Conservation (phyloP, 345 rosid genomes). For the Ceriops zippeliana region DNA sequence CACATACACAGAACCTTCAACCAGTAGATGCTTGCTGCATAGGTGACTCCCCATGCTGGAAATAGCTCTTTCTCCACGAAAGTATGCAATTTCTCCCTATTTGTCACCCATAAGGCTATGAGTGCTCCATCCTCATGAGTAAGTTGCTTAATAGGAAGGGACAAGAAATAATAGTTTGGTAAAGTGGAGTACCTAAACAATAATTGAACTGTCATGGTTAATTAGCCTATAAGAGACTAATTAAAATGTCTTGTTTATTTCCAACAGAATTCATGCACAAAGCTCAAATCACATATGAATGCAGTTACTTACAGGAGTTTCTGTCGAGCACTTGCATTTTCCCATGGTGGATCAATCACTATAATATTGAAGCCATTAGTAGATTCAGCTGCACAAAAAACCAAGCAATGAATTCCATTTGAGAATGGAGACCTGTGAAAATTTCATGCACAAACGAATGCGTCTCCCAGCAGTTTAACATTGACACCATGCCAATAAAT, state of each 20-base stretch:
- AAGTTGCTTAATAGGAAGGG: slow-evolving; percentile 75
- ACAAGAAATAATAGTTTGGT: slow-evolving; percentile 74
- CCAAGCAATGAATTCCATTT: slow-evolving; percentile 7
- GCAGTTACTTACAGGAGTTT: slow-evolving; percentile 48
- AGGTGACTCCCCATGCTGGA: slow-evolving; percentile 70
- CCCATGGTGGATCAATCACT: slow-evolving; percentile 93
- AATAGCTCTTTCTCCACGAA: slow-evolving; percentile 75
- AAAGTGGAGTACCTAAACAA: slow-evolving; percentile 69
- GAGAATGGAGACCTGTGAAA: background rate
- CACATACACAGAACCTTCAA: slow-evolving; percentile 51
- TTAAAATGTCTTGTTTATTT: background rate
- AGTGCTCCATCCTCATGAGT: slow-evolving; percentile 71
- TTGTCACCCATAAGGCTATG: slow-evolving; percentile 90
- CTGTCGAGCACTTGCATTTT: slow-evolving; percentile 84
- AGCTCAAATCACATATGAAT: background rate
- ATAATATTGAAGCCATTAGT: slow-evolving; percentile 61
- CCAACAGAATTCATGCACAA: background rate
- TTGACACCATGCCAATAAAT: background rate
- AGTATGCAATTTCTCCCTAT: slow-evolving; percentile 68
- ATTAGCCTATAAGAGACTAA: slow-evolving; percentile 1
- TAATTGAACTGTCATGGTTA: background rate
- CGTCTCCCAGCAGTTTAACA: background rate
- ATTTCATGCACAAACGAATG: background rate
- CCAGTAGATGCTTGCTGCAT: slow-evolving; percentile 61
- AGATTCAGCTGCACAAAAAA: slow-evolving; percentile 48